These are phyloP conservation scores for Deuterostichococcus epilithicus DNA, from an alignment of 139 green algal species.

Conservation along the genomic window DNA sequence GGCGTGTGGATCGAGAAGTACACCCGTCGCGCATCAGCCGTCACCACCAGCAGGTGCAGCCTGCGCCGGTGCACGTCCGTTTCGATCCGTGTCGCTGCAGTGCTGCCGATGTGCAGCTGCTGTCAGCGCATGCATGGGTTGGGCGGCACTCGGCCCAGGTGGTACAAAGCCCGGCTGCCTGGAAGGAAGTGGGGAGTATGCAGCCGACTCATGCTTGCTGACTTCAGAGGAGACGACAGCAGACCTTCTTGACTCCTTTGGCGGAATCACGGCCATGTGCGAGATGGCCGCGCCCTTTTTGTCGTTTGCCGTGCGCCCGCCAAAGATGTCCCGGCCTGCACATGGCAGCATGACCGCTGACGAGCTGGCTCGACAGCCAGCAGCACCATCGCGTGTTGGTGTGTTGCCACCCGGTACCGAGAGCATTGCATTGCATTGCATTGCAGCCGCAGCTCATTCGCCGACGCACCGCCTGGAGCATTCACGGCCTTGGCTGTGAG, in stretches of 20 bases:
- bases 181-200: too few relatives aligned
- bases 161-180: background rate
- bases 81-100: background rate
- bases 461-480: conserved; percentile 5
- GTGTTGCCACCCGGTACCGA: too few relatives aligned
- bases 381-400: too few relatives aligned
- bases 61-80: too few relatives aligned
- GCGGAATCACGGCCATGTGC: conserved; percentile 64
- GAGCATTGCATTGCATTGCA: background rate
- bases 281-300: conserved; percentile 56
- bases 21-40: conserved; percentile 76
- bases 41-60: conserved; percentile 82
- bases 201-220: background rate
- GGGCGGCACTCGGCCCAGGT: background rate
- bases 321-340: conserved; percentile 61
- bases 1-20: conserved; percentile 65
- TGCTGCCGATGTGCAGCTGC: background rate
- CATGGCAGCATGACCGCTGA: background rate
- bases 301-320: conserved; percentile 11
- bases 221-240: background rate
- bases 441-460: background rate
- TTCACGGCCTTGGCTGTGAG: conserved; percentile 39
- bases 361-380: background rate
- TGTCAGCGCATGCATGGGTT: background rate
- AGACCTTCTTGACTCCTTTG: conserved; percentile 8